Base-by-base conservation (phyloP, 2,329 filamentous ascomycete species). In the Trichocomaceae sp. region DNA sequence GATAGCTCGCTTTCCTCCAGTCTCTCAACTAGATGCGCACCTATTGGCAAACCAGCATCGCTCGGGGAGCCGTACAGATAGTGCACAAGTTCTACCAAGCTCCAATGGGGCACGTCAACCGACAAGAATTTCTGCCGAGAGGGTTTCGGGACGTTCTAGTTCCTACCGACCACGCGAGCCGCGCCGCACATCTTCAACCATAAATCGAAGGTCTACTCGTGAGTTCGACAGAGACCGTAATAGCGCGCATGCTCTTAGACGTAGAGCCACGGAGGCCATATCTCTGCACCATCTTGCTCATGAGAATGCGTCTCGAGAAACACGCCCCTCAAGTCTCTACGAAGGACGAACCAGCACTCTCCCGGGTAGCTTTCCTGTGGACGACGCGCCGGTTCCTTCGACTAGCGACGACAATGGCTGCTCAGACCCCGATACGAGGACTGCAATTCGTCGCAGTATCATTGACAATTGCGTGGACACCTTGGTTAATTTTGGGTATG, bases 401-500 rank as follows among this genome's bases (percentile, higher is more conserved):
- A 57, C 31, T 15, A 45, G 15, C 26, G 23, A 48, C 31, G 17
- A 45, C 33, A 53, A 51, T 17, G 33, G 29, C 23, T 33, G 19
- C 54, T 57, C 31, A 51, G 51, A 52, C 50, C 8, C 26, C 5
- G 56, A 54, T 31, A 20, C 54, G 42, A 35, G 52, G 31, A 42
- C 31, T 42, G 58, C 52, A 9, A 56, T 56, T 10, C 55, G 50
- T n/a, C 49, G 46, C 15, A 58, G 50, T 15, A 37, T 56, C 8
- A 66, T 73, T 53, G 65, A 70, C 33, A 55, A 62, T 19, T 77
- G 75, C 57, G 65, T 76, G 31, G 64, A 67, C 9, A 63, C 67
- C 8, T 68, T 78, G 19, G 54, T 67, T 26, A 65, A 60, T 13
- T 66, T 77, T 49, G 75, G 75, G 6, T 77, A 73, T 58, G 73